phyloP scores from a whole-genome alignment of 805 yeast genomes.

The Wickerhamiella brachini region DNA sequence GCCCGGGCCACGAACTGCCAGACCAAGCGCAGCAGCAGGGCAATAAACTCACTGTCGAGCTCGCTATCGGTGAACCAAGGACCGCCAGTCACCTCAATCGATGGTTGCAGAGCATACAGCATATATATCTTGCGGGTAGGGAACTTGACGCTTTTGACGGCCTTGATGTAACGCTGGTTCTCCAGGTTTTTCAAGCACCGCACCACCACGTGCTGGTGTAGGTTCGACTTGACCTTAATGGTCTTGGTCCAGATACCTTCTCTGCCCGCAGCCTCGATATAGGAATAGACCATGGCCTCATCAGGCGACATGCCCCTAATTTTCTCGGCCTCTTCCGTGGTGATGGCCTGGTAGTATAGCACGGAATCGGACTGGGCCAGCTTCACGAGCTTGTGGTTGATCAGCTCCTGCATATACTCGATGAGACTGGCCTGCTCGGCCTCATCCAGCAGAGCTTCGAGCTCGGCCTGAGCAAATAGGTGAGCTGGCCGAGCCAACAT shows the following conservation, averaged over 20 bases:
- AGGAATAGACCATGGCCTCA: constrained; percentile 80
- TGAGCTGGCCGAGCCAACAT: constrained; percentile 43
- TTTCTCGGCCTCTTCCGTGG: constrained; percentile 58
- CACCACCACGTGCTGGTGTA: constrained; percentile 82
- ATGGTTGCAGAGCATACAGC: constrained; percentile 87
- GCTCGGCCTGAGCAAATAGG: constrained; percentile 54
- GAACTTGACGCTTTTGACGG: constrained; percentile 74
- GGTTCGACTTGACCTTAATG: constrained; percentile 70
- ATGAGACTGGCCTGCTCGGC: constrained; percentile 31
- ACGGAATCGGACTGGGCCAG: constrained; percentile 49
- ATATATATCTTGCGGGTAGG: constrained; percentile 94
- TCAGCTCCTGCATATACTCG: constrained; percentile 32
- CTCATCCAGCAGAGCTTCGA: constrained; percentile 36
- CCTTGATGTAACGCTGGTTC: constrained; percentile 67
- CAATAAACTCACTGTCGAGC: constrained; percentile 85
- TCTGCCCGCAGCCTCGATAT: constrained; percentile 83
- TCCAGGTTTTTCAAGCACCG: constrained; percentile 74
- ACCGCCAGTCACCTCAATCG: constrained; percentile 94
- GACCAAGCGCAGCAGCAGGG: constrained; percentile 63
- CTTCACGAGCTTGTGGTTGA: constrained; percentile 49
- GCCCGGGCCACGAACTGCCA: constrained; percentile 75
- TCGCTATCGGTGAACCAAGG: constrained; percentile 98
- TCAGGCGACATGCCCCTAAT: constrained; percentile 69
- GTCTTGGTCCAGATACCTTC: constrained; percentile 97
- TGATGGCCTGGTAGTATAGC: constrained; percentile 62